Base-by-base conservation (phyloP, 1,284 basidiomycete genomes). In the Mycosarcoma maydis region DNA sequence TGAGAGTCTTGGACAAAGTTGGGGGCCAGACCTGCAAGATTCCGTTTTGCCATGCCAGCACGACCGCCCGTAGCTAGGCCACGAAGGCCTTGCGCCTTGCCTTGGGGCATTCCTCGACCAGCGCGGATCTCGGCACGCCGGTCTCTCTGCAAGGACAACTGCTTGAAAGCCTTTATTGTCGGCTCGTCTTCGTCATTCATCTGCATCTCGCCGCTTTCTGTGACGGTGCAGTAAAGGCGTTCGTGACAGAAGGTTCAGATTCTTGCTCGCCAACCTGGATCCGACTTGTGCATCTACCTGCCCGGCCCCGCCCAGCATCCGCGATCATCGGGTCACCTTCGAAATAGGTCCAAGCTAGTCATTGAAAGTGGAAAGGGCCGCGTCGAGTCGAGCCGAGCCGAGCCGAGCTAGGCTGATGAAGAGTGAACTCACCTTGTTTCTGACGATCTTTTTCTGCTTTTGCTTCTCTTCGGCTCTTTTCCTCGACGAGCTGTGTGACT, bases 161-260 rank as follows among this genome's bases (percentile, higher is more conserved):
- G 37, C 44, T 89, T 87, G 17, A 92, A 83, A 2, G 92, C 92
- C 29, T 87, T 92, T 27, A 71, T 52, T 14, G 69, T 50, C 14
- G 52, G 50, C 22, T 39, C 56, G 6, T 60, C 43, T 13, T 66
- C 55, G 27, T 59, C 43, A 32, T 57, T 54, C 30, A 49, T 30
- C 38, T 46, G 54, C 61, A 58, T 46, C 14, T 37, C 22, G n/a
- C 46, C 51, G 52, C 48, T 55, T 37, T 54, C 66, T 55, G 53
- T 60, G 47, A 51, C 32, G 32, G 17, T 24, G 26, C 33, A 14
- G 20, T 23, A 36, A 26, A 33, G 24, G 44, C 38, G 46, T 48
- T 32, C 19, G 37, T 37, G 36, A 40, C 26, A 29, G 41, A 42
- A 27, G 48, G 13, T 62, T 62, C 53, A 62, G 59, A 50, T 23